These are phyloP conservation scores for Sutorius australiensis DNA, from an alignment of 768 basidiomycete genomes.

Conservation along the genomic window DNA sequence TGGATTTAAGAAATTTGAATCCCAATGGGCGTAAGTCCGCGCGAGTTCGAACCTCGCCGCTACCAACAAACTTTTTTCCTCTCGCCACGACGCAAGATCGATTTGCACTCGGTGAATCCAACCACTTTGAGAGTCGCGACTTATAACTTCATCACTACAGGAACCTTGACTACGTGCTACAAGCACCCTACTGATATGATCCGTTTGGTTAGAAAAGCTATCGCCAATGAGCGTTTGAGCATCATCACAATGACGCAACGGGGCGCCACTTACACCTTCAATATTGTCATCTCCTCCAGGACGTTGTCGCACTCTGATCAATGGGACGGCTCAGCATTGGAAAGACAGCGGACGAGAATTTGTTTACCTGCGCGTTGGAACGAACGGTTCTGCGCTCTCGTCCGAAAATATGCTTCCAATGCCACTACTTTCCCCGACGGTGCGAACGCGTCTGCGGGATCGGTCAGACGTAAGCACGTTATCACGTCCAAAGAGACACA, in stretches of 20 bases:
- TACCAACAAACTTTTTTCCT: constrained; percentile 43
- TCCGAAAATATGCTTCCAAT: constrained; percentile 43
- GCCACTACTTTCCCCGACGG: constrained; percentile 28
- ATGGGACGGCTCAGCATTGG: neutral
- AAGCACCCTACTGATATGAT: neutral
- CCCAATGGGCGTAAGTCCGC: constrained; percentile 81
- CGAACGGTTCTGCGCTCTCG: constrained; percentile 46
- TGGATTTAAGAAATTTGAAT: constrained; percentile 79
- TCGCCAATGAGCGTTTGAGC: constrained; percentile 6
- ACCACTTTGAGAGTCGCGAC: too few relatives aligned
- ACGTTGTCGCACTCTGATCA: constrained; percentile 55
- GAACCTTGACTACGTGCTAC: neutral
- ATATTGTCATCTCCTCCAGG: constrained; percentile 68
- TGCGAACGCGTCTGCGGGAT: constrained; percentile 33
- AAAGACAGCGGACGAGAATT: neutral
- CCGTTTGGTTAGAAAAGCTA: constrained; percentile 27
- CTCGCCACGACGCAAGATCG: neutral
- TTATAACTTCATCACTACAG: neutral
- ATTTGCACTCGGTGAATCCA: too few relatives aligned
- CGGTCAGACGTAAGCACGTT: neutral
- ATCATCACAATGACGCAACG: neutral
- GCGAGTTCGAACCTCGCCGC: constrained; percentile 92
- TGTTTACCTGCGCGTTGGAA: constrained; percentile 64
- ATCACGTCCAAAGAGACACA: constrained; percentile 15
- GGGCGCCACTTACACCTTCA: constrained; percentile 30